Base-by-base conservation (phyloP, 179 eudicot species). In the Beta lomatogona region DNA sequence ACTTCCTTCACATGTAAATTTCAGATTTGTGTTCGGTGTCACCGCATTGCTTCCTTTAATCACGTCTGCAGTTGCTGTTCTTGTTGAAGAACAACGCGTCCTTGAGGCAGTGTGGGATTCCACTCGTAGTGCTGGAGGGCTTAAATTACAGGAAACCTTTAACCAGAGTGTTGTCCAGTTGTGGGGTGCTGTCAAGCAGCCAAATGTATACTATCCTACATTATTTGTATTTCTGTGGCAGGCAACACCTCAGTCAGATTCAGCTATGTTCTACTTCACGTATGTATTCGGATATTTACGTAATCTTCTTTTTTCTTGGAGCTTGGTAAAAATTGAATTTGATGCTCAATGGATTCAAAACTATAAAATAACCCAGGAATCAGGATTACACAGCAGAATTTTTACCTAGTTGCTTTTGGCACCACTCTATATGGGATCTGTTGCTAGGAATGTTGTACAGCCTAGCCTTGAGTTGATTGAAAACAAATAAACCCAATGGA, bases 201-300 rank as follows among this genome's bases (percentile, higher is more conserved):
- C 97, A 63, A 94, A 90, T 77, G 93, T 97, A 22, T 89, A 94
- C 82, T 93, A 94, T 75, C 99, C 99, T 69, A 97, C 98, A 69
- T 74, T 93, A 71, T 97, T 97, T 85, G 94, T 94, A 79, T 97
- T 97, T 82, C 86, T 97, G 59, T 97, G 99, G 99, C 99, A 97
- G 85, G 97, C 99, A 72, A 97, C 99, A 59, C 99, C 99, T 21
- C 99, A 94, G 15, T 97, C 99, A 22, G 98, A 97, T 59, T 93
- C 99, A 77, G 99, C 99, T 61, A 97, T 97, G 98, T 97, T 97
- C 85, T 97, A 79, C 89, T 97, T 97, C 90, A 94, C 94, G 99
- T 97, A 93, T 71, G 97, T 82, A 83, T 46, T 68, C 44, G 28
- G 14, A 12, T 8, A 59, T 79, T 9, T 54, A 15, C 4, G 8